Base-by-base conservation (phyloP, 1,284 basidiomycete species). In the Puccinia brachypodii region DNA sequence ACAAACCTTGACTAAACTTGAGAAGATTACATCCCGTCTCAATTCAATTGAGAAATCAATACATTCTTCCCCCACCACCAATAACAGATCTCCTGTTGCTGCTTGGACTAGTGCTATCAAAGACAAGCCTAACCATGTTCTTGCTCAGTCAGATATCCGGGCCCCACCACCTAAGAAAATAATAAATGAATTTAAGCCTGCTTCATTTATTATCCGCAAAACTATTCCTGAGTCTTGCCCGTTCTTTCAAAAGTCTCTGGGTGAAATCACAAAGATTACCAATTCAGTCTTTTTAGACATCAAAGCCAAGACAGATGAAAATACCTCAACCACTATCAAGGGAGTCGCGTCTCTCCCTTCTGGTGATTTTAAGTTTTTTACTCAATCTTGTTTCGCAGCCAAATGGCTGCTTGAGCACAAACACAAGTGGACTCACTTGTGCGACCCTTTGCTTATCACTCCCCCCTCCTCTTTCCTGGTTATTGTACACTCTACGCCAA, bases 371-470 rank as follows among this genome's bases (percentile, higher is more conserved):
- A 64, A 64, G 31, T 64, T 64, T 33, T 64, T 64, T 25, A 64
- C 60, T 28, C 33, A 19, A 3, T 16, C 13, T 25, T 25, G 60
- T 33, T 64, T 64, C 25, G 4, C 33, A 33, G 25, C 25, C 6
- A 64, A 66, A 31, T 66, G 64, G 64, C 64, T 66, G 36, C 33
- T 36, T 22, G 64, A 66, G 19, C 31, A 66, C 38, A 66, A 66
- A 66, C 64, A 66, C 38, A 25, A 31, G 60, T 62, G 60, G 60
- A 62, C 60, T 62, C 28, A 28, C 7, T n/a, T 62, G 8, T 62
- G 60, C 28, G 33, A 62, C n/a, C 25, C 60, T 31, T 3, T 3
- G 3, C 33, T 22, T 22, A 28, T 66, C 13, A 66, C 64, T 38
- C 64, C 64, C 3, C 33, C 64, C 1, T 66, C 38, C 4, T 42